These are phyloP conservation scores for Neospermospora avenae DNA, from an alignment of 2,329 filamentous ascomycete genomes.

Conservation along the genomic window DNA sequence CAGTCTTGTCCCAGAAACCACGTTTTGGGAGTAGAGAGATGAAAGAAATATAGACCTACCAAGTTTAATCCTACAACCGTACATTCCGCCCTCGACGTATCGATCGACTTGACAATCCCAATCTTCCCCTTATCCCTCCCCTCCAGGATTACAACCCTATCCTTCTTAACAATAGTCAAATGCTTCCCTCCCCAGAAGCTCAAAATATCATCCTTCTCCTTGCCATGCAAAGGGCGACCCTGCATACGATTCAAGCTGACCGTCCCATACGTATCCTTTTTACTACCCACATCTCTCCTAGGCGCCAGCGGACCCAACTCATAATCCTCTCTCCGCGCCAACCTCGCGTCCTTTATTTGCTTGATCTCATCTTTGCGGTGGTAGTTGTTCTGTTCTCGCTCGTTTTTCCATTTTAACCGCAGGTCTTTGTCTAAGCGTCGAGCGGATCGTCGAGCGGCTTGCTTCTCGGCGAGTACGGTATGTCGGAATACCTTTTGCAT, in stretches of 20 bases:
- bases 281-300: constrained; percentile 64
- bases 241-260: constrained; percentile 39
- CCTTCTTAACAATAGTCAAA: constrained; percentile 63
- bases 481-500: constrained; percentile 73
- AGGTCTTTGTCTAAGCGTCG: constrained; percentile 36
- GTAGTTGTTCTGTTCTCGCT: constrained; percentile 15
- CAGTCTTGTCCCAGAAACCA: constrained; percentile 6
- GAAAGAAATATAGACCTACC: constrained; percentile 54
- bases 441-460: constrained; percentile 49
- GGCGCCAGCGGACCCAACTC: constrained; percentile 74
- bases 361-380: constrained; percentile 32
- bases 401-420: constrained; percentile 25
- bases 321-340: constrained; percentile 71
- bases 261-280: constrained; percentile 57
- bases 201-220: constrained; percentile 31
- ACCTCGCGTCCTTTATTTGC: constrained; percentile 46
- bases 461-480: constrained; percentile 63
- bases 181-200: constrained; percentile 40
- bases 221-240: constrained; percentile 25
- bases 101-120: constrained; percentile 61
- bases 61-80: constrained; percentile 60
- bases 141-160: constrained; percentile 78
- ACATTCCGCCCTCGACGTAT: constrained; percentile 52
- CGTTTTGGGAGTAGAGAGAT: neutral
- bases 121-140: constrained; percentile 83